Evolutionary conservation across 805 yeast species (phyloP), one percentile per base, ranked within the genome.

Genomic region (Allodekkera sacchari): DNA sequence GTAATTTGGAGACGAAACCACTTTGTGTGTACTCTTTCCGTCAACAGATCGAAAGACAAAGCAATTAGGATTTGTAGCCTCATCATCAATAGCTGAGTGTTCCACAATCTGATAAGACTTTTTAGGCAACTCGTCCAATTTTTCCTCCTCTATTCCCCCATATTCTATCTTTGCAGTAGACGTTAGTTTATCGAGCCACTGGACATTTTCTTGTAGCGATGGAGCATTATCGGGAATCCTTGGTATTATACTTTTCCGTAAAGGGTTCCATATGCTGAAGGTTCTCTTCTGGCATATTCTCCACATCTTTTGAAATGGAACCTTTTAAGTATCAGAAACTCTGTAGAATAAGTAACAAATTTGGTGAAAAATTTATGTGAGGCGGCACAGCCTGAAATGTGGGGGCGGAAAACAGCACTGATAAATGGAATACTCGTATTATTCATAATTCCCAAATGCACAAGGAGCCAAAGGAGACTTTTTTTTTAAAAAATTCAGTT

Each of bases 181-280:
- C 3, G 21, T 33, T n/a, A 50, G 34, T 13, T 30, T 40, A 6
- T 29, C 33, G 26, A 59, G 42, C 63, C 63, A 59, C 28, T 47
- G 45, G 6, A 44, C 42, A 22, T 59, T 59, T 36, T 59, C 61
- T 5, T 36, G 25, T 6, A 49, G 29, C 3, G 55, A 48, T 7
- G 64, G 64, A 1, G 57, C 63, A 38, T 59, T 59, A 33, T 59
- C 64, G 1, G 63, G 63, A 5, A 52, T 32, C 3, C 31, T 14
- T 7, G 23, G 13, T 17, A 23, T 13, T 7, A 22, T 30, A 30
- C 23, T 25, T 22, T 30, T 30, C n/a, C n/a, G n/a, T n/a, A n/a
- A n/a, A n/a, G n/a, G n/a, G n/a, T n/a, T n/a, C n/a, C n/a, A n/a
- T n/a, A n/a, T n/a, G n/a, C n/a, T n/a, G n/a, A n/a, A n/a, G n/a